Base-by-base conservation (phyloP, 2,329 filamentous ascomycete species). In the Periconia sp. region DNA sequence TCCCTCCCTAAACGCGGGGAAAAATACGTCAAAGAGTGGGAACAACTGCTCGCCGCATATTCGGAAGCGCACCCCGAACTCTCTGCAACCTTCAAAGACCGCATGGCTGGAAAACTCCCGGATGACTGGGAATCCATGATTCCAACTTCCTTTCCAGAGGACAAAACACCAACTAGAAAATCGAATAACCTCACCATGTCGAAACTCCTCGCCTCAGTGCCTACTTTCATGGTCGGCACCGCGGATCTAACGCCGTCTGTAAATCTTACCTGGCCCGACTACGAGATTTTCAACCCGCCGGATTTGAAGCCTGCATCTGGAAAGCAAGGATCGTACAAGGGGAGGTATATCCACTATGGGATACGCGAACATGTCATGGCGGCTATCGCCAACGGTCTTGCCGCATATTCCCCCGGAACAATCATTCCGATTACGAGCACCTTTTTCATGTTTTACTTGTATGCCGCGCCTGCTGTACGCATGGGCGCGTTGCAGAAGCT, bases 161-260 rank as follows among this genome's bases (percentile, higher is more conserved):
- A 69, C 3, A 70, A 73, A 0, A 82, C 78, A 1, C 65, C 79
- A 0, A 74, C 77, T 1, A 69, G 79, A 34, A 80, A 79, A 52
- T 79, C 77, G 0, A 72, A 74, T 7, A 78, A 77, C 0, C 56
- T 79, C 2, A 71, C 76, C 1, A 73, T 73, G 44, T 79, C 80
- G 45, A 76, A 77, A 0, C 58, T 82, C 2, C 75, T 79, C 50
- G 88, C 96, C 65, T 90, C 96, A 73, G 74, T 96, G 61, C 96
- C 96, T 82, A 78, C 79, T 62, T 97, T 97, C 87, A 86, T 94
- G 74, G 90, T 95, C 81, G 74, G 89, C 78, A 57, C 46, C 6
- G 39, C 48, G 25, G 86, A 84, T 68, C 69, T 56, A 67, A 86
- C 62, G 78, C 75, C 85, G 77, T 51, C 52, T 0, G 49, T 59